Evolutionary conservation across 345 rosid species (phyloP).

Genomic region (Eucalyptus camaldulensis): DNA sequence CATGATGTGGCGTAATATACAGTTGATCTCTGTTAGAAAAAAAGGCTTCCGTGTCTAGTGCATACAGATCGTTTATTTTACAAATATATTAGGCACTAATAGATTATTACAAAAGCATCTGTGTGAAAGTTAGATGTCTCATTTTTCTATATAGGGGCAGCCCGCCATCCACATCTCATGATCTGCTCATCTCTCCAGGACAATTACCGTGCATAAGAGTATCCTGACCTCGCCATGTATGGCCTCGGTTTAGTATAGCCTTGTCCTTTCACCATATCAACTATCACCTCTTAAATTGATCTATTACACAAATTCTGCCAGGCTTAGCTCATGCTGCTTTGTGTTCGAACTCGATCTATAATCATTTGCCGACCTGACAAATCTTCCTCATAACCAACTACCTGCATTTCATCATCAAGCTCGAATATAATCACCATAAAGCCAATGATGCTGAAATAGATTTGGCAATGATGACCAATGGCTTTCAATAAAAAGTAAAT

Average conservation of each 20-base stretch:
- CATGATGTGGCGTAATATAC: neutral
- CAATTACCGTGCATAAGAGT: neutral
- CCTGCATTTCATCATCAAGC: constrained; percentile 31
- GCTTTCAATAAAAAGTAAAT: neutral
- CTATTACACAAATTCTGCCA: neutral
- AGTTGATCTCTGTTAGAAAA: neutral
- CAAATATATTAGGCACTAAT: neutral
- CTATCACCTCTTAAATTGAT: neutral
- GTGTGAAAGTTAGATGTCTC: neutral
- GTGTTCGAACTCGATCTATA: constrained; percentile 83
- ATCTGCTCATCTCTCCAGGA: neutral
- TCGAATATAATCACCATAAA: neutral
- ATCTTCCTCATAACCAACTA: constrained; percentile 91
- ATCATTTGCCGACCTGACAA: constrained; percentile 93
- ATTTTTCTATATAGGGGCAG: neutral
- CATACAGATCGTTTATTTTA: neutral
- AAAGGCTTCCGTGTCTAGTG: neutral
- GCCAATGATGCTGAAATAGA: neutral
- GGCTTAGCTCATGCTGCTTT: constrained; percentile 42
- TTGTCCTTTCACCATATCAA: neutral
- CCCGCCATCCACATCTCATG: neutral
- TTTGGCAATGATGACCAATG: neutral
- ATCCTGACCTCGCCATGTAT: neutral
- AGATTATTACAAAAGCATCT: neutral
- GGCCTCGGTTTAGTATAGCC: neutral